phyloP scores from a whole-genome alignment of 768 basidiomycete species.

The Mrakia gelida region DNA sequence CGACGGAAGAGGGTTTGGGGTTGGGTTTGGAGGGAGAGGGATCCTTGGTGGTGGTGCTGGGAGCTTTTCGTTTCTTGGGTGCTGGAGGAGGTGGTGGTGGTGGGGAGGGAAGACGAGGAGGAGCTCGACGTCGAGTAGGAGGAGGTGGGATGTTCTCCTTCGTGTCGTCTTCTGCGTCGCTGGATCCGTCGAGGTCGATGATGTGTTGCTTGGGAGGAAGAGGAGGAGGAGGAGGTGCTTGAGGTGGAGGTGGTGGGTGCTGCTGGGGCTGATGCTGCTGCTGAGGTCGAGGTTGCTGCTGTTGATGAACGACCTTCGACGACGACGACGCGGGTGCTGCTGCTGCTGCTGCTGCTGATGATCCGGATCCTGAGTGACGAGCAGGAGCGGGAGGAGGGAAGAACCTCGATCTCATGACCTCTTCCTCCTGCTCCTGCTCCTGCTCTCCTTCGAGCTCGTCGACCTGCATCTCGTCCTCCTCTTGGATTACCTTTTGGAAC shows the following conservation, averaged over 20 bases:
- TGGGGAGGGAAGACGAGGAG: background rate
- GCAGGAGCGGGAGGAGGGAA: background rate
- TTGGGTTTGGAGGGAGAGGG: no score
- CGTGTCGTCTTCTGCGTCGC: background rate
- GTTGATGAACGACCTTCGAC: background rate
- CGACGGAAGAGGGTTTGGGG: background rate
- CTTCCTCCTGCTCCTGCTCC: background rate
- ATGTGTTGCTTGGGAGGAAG: background rate
- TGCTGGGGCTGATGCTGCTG: no score
- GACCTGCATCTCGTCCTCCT: background rate
- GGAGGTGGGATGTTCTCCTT: background rate
- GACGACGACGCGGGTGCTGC: background rate
- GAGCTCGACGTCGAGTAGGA: background rate
- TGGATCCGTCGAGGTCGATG: background rate
- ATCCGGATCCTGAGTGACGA: background rate
- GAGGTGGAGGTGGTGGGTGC: background rate
- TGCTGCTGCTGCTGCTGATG: no score
- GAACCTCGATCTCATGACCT: background rate
- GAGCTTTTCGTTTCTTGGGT: background rate
- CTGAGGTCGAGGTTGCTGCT: background rate
- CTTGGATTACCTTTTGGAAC: no score
- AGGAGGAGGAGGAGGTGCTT: background rate
- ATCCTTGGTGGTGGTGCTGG: background rate
- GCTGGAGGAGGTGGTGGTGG: background rate
- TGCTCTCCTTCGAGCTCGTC: background rate